These are phyloP conservation scores for Fennellomyces sp. DNA, from an alignment of 371 early-diverging fungal genomes.

Conservation along the genomic window DNA sequence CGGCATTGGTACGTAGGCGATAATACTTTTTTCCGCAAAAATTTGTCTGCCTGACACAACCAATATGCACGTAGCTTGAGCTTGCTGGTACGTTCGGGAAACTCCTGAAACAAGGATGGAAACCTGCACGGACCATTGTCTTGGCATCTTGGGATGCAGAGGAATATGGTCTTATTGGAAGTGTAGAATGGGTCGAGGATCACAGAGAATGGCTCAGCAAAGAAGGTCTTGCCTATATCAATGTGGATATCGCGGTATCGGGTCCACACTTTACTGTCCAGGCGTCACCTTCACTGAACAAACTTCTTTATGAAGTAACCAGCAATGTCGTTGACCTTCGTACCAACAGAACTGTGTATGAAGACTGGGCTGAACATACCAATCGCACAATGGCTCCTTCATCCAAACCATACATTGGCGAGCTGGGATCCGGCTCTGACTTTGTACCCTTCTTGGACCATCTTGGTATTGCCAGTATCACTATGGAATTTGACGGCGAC, in stretches of 20 bases:
- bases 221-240: constrained; percentile 57
- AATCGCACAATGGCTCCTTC: constrained; percentile 9
- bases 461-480: constrained; percentile 62
- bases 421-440: constrained; percentile 59
- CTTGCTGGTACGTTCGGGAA: constrained; percentile 51
- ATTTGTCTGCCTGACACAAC: too few relatives aligned
- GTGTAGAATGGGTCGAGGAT: constrained; percentile 69
- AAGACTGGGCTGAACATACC: constrained; percentile 20
- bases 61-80: constrained; percentile 41
- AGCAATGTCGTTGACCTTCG: constrained; percentile 40
- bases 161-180: constrained; percentile 55
- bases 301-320: constrained; percentile 48
- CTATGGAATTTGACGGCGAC: constrained; percentile 50
- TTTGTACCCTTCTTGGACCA: constrained; percentile 64
- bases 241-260: constrained; percentile 51
- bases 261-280: constrained; percentile 46
- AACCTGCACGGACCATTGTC: constrained; percentile 59
- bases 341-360: constrained; percentile 19
- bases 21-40: too few relatives aligned
- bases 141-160: constrained; percentile 70
- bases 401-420: constrained; percentile 18
- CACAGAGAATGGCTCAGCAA: constrained; percentile 52
- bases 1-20: constrained; percentile 48
- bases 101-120: constrained; percentile 59
- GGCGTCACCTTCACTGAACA: constrained; percentile 49